These are phyloP conservation scores for Cyberlindnera euphorbiae DNA, from an alignment of 805 yeast species.

Conservation along the genomic window DNA sequence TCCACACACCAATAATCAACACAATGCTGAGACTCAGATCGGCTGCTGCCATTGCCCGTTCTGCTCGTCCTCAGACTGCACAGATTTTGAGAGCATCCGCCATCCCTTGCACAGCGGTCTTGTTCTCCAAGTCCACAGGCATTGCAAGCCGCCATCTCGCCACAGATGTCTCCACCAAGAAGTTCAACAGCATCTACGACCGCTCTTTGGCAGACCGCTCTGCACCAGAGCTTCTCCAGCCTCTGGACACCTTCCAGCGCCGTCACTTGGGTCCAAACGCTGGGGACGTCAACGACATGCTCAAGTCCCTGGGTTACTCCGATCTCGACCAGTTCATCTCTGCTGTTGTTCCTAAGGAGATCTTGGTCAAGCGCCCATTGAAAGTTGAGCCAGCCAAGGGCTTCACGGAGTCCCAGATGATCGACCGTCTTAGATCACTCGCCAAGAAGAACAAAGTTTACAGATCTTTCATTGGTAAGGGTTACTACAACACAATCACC, in stretches of 20 bases:
- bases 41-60: slow-evolving; percentile 1
- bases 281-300: slow-evolving; percentile 58
- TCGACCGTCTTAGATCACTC: slow-evolving; percentile 57
- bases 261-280: slow-evolving; percentile 88
- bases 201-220: slow-evolving; percentile 27
- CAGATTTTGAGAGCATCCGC: not conserved
- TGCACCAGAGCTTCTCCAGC: slow-evolving; percentile 22
- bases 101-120: not conserved
- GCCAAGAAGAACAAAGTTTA: slow-evolving; percentile 73
- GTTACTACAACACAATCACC: slow-evolving; percentile 83
- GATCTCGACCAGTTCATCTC: slow-evolving; percentile 68
- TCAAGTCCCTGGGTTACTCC: slow-evolving; percentile 54
- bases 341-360: slow-evolving; percentile 71
- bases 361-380: slow-evolving; percentile 65
- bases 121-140: not conserved
- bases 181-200: slow-evolving; percentile 43
- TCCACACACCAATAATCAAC: no score
- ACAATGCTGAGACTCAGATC: slow-evolving; percentile 7
- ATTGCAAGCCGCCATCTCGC: slow-evolving; percentile 11
- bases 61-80: not conserved
- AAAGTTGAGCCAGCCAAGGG: slow-evolving; percentile 68
- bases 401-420: slow-evolving; percentile 75
- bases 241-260: slow-evolving; percentile 79
- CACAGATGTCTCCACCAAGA: slow-evolving; percentile 52
- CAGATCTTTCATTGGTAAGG: slow-evolving; percentile 84